Evolutionary conservation across 2,329 filamentous ascomycete species (phyloP), one percentile per base, ranked within the genome.

Genomic region (Arthrobotrys musiformis): DNA sequence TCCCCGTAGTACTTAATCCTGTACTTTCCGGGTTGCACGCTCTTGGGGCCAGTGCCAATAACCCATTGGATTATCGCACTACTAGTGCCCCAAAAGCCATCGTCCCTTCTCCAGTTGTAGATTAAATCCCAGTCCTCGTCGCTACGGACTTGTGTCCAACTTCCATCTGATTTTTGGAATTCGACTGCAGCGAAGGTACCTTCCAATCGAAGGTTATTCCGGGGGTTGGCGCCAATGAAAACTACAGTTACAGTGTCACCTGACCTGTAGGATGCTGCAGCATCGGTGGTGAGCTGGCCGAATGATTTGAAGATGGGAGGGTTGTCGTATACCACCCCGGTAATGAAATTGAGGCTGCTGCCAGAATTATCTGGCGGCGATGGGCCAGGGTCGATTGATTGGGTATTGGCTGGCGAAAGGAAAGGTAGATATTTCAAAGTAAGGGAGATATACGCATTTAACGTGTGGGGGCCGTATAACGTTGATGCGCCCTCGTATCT

Each of bases 401-500:
- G 83, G 82, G 61, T 85, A 83, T 78, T 84, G 83, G 85, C 85
- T 67, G 85, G 85, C 9, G 86, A 86, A 2, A 96, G 88, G 82
- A 90, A 91, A 15, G 86, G 87, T 2, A 95, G 88, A 82, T 91
- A 89, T 0, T 86, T 88, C n/a, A 93, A 86, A 0, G 93, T 94
- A 48, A 94, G 86, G 83, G 96, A 94, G 84, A 97, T 92, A 85
- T 95, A 95, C 0, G 93, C 94, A 37, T 91, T 89, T 9, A 97
- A 87, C 0, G 93, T 92, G 83, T 93, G 89, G 1, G 88, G 91
- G 0, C 94, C 94, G 82, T 92, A 95, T 1, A 98, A 88, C 0
- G 94, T 98, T 5, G 92, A 94, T 0, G 93, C 94, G n/a, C 94
- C 94, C 84, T 98, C 94, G 84, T 97, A 97, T 8, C 94, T 90